Percentiles rank a stretch among this genome's conserved stretches.
These are phyloP conservation scores for Basidiobolus heterosporus DNA, from an alignment of 371 early-diverging fungal genomes.

Conservation along the genomic window DNA sequence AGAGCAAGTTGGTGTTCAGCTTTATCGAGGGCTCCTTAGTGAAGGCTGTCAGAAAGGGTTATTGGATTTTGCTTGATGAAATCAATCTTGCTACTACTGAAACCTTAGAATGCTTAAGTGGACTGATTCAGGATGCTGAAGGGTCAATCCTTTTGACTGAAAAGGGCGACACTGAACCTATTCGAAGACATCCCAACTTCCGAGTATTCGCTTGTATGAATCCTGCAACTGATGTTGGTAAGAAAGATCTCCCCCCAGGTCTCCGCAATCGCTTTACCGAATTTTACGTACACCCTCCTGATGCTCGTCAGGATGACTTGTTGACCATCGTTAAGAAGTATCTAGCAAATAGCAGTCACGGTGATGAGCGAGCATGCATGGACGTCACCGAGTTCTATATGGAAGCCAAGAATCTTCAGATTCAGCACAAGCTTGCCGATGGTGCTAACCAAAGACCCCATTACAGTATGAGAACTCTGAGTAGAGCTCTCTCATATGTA, in stretches of 20 bases:
- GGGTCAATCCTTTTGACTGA: constrained; percentile 75
- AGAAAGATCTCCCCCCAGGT: constrained; percentile 86
- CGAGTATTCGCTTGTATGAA: constrained; percentile 99
- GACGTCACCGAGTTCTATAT: constrained; percentile 80
- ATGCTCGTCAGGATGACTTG: constrained; percentile 65
- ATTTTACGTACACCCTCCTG: constrained; percentile 85
- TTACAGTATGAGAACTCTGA: constrained; percentile 85
- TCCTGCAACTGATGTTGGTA: constrained; percentile 97
- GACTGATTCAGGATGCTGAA: constrained; percentile 68
- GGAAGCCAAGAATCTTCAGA: constrained; percentile 51
- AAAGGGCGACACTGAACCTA: constrained; percentile 75
- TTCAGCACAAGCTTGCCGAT: constrained; percentile 61
- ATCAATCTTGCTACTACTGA: constrained; percentile 94
- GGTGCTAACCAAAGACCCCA: constrained; percentile 84
- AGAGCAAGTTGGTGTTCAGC: constrained; percentile 70
- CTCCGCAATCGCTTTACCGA: constrained; percentile 87
- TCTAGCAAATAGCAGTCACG: constrained; percentile 33
- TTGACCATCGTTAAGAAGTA: constrained; percentile 65
- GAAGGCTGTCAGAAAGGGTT: constrained; percentile 78
- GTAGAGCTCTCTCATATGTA: constrained; percentile 77
- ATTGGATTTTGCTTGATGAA: constrained; percentile 98
- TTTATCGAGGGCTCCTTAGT: constrained; percentile 91
- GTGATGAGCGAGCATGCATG: constrained; percentile 39
- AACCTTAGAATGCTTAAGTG: constrained; percentile 80
- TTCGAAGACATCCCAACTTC: constrained; percentile 87